A percentile compares a stretch with the other conserved stretches of the same genome.
Evolutionary conservation across 148 eudicot species (phyloP).

Genomic region (Polygonum maritimum): DNA sequence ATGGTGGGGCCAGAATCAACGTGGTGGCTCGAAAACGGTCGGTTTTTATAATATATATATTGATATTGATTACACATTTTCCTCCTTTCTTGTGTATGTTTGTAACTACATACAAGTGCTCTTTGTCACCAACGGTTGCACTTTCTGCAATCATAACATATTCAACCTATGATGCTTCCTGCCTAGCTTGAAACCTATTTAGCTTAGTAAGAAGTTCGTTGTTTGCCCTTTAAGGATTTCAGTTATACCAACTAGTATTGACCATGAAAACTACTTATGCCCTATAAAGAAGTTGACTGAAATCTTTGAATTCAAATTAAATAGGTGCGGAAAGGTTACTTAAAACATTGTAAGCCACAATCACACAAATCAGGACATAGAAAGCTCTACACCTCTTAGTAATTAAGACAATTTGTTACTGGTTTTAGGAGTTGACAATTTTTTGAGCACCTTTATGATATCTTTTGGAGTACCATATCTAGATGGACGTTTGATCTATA

Average conservation of each 20-base stretch:
- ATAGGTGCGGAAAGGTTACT: no score
- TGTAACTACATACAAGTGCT: background rate
- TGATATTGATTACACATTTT: no score
- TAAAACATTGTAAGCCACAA: no score
- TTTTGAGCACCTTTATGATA: background rate
- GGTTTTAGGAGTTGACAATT: background rate
- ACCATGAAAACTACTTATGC: no score
- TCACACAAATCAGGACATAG: background rate
- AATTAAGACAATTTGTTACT: background rate
- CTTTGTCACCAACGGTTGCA: background rate
- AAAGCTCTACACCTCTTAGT: background rate
- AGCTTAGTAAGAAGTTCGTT: background rate
- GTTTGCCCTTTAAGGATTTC: background rate
- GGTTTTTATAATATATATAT: no score
- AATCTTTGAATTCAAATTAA: no score
- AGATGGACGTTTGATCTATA: background rate
- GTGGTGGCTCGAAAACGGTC: no score
- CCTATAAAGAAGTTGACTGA: no score
- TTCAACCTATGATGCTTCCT: background rate
- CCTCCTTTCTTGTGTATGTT: background rate
- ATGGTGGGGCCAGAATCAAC: no score
- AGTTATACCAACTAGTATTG: no score
- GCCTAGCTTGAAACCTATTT: background rate
- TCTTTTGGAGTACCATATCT: no score
- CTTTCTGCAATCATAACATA: background rate